These are phyloP conservation scores for Aureobasidium leucospermi DNA, from an alignment of 2,329 filamentous ascomycete genomes.

Conservation along the genomic window DNA sequence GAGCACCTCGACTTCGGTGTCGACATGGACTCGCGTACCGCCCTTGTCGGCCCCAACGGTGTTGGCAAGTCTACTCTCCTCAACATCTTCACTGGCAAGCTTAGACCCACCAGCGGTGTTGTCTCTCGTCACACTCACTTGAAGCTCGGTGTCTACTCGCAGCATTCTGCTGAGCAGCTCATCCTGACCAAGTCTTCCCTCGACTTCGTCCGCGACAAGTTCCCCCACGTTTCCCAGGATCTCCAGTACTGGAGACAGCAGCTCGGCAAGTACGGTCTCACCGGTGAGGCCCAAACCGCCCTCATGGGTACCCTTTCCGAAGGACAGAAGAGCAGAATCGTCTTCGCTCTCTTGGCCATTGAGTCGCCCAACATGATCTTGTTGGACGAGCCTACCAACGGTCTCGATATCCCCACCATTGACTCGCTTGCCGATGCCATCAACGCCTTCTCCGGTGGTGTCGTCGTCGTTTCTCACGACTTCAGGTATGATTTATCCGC, in stretches of 20 bases:
- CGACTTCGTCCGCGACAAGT: conserved; percentile 97
- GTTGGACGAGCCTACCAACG: conserved; percentile 98
- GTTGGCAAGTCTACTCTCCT: conserved; percentile 97
- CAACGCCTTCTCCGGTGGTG: conserved; percentile 91
- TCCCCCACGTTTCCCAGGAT: conserved; percentile 80
- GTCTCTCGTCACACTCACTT: conserved; percentile 94
- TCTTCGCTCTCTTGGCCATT: conserved; percentile 92
- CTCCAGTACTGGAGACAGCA: conserved; percentile 99
- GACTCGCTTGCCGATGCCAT: conserved; percentile 96
- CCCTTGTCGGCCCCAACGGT: conserved; percentile 96
- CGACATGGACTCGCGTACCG: conserved; percentile 98
- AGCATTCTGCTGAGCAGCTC: conserved; percentile 97
- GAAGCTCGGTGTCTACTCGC: conserved; percentile 96
- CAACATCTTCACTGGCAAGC: conserved; percentile 91
- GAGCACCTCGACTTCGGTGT: conserved; percentile 96
- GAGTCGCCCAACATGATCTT: conserved; percentile 96
- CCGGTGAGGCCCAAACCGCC: conserved; percentile 88
- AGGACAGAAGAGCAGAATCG: conserved; percentile 95
- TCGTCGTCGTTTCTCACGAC: conserved; percentile 96
- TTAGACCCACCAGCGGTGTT: conserved; percentile 72
- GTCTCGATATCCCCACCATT: conserved; percentile 97
- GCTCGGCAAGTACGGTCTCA: conserved; percentile 88
- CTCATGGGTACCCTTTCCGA: conserved; percentile 97
- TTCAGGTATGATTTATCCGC: conserved; percentile 66
- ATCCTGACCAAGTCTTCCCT: conserved; percentile 96